phyloP scores from a whole-genome alignment of 495 filamentous ascomycete species.

The Trichoderma reesei region DNA sequence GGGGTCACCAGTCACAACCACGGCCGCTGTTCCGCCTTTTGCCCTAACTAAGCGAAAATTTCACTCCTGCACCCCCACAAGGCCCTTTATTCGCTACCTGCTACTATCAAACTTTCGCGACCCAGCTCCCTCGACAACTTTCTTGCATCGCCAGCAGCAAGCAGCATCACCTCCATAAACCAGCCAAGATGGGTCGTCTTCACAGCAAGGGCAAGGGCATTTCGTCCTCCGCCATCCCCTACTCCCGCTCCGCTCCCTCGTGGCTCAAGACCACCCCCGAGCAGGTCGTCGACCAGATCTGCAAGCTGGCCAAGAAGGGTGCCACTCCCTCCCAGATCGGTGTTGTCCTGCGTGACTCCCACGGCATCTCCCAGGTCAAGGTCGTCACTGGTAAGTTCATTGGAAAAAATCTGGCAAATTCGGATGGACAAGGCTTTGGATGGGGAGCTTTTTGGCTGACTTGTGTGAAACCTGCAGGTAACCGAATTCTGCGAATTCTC shows the following conservation, averaged over 20 bases:
- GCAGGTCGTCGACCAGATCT: constrained; percentile 95
- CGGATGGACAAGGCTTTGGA: background rate
- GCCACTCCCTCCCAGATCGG: constrained; percentile 96
- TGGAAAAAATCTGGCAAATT: background rate
- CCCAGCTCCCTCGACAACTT: constrained; percentile 14
- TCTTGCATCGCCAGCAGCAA: constrained; percentile 15
- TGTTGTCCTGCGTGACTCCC: constrained; percentile 93
- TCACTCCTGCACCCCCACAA: constrained; percentile 10
- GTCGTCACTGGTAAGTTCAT: constrained; percentile 75
- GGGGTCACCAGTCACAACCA: background rate
- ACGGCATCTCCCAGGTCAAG: constrained; percentile 95
- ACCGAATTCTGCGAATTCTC: constrained; percentile 98
- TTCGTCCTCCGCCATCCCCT: constrained; percentile 84
- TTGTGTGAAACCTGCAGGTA: constrained; percentile 47
- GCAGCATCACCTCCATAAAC: constrained; percentile 12
- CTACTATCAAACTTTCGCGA: background rate
- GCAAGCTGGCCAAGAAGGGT: constrained; percentile 96
- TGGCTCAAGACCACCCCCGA: constrained; percentile 90
- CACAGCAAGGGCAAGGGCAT: constrained; percentile 99
- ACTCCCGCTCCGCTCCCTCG: constrained; percentile 80
- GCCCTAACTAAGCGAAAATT: constrained; percentile 17
- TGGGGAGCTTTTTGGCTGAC: constrained; percentile 17
- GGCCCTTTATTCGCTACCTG: constrained; percentile 11
- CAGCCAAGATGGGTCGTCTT: constrained; percentile 76
- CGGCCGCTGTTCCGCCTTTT: background rate